Percentiles rank a stretch among this genome's conserved stretches.
Conservation (phyloP, 148 eudicot genomes). For the Vaccinium myrtillus region DNA sequence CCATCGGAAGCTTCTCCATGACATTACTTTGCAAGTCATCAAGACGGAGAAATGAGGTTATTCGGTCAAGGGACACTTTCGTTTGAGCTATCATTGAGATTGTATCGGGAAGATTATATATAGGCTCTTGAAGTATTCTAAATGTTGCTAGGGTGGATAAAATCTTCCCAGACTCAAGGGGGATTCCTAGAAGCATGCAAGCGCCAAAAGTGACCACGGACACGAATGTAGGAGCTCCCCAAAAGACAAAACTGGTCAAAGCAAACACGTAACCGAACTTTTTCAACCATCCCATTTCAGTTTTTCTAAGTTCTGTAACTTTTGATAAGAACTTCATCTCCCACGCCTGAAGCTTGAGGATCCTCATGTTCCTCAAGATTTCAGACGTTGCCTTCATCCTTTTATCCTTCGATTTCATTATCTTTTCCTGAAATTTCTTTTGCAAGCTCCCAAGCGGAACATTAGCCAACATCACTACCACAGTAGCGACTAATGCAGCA, state of each 20-base stretch:
- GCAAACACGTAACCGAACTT: conserved; percentile 38
- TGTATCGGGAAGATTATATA: conserved; percentile 46
- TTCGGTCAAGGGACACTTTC: conserved; percentile 56
- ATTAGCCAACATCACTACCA: conserved; percentile 41
- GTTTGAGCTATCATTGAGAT: conserved; percentile 47
- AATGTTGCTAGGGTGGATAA: conserved; percentile 52
- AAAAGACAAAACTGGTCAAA: conserved; percentile 39
- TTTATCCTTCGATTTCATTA: conserved; percentile 48
- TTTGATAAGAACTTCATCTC: conserved; percentile 57
- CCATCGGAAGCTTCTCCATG: conserved; percentile 38
- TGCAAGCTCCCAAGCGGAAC: conserved; percentile 39
- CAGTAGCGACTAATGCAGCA: conserved; percentile 41
- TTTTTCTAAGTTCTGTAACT: conserved; percentile 36
- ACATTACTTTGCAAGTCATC: conserved; percentile 38
- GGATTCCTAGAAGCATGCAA: conserved; percentile 45
- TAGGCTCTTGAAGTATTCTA: conserved; percentile 47
- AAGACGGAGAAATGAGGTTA: conserved; percentile 44
- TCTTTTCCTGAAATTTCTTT: conserved; percentile 37
- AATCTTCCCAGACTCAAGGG: conserved; percentile 52
- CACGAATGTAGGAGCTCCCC: conserved; percentile 50
- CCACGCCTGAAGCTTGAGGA: conserved; percentile 60
- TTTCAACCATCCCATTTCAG: conserved; percentile 43
- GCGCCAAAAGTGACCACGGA: conserved; percentile 43
- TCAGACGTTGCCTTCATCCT: conserved; percentile 55
- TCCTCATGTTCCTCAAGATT: conserved; percentile 53